Base-by-base conservation (phyloP, 345 rosid species). In the Gynandropsis gynandra region DNA sequence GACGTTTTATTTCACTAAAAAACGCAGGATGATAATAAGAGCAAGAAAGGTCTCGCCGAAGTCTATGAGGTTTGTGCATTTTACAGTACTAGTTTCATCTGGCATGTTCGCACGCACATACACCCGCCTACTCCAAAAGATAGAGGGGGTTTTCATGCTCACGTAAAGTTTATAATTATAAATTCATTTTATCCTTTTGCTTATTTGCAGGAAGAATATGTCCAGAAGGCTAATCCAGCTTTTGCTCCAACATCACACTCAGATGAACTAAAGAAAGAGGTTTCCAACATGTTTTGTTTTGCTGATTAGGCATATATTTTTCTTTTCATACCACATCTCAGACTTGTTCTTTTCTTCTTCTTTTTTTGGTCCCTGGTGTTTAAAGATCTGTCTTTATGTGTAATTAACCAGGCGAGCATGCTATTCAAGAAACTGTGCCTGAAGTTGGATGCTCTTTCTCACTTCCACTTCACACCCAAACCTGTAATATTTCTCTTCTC, bases 381-480 rank as follows among this genome's bases (percentile, higher is more conserved):
- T 27, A 31, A 46, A 19, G 10, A 8, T 47, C 32, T 38, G 50
- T 35, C 10, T 19, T 36, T 42, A 41, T 42, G 10, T 40, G 35
- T 56, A 52, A 66, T 52, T 31, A 49, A 35, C 47, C 75, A 85
- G 98, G 93, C 93, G 58, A 72, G 89, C 56, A 49, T 63, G 51
- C 56, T 92, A 38, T 87, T 85, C 69, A 92, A 85, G 80, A 81
- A 63, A 69, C 73, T 92, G 15, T 82, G 93, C 63, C 66, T 87
- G 76, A 84, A 92, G 79, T 68, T 92, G 88, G 98, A 92, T 72
- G 86, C 98, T 21, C 95, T 87, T 51, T 81, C 97, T 54, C 98
- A 87, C 72, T 92, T 87, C 80, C 93, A 87, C 59, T 92, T 87
- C 68, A 80, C 95, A 56, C 95, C 97, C 54, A 92, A 92, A 64